phyloP scores from a whole-genome alignment of 2,329 filamentous ascomycete genomes.

The Metarhizium anisopliae region DNA sequence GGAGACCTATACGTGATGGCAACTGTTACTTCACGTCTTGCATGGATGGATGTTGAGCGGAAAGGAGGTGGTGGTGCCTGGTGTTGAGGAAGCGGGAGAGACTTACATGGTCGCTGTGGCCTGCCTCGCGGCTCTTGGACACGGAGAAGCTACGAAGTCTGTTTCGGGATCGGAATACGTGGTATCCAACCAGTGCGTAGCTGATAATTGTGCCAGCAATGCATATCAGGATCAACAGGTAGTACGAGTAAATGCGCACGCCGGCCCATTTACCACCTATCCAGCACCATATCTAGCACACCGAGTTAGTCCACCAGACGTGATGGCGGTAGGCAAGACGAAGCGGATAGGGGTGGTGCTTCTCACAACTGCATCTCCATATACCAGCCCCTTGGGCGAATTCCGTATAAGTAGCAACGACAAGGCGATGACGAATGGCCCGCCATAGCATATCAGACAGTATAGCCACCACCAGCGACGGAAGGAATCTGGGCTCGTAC shows the following conservation, averaged over 20 bases:
- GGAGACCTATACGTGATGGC: too few relatives aligned
- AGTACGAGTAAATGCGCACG: slow-evolving; percentile 52
- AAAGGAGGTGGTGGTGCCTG: background rate
- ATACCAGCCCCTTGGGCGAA: slow-evolving; percentile 30
- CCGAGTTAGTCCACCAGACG: background rate
- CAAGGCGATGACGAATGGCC: slow-evolving; percentile 60
- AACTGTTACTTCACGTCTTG: too few relatives aligned
- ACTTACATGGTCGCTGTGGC: slow-evolving; percentile 24
- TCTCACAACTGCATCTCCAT: slow-evolving; percentile 48
- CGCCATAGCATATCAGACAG: slow-evolving; percentile 59
- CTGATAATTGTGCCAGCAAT: slow-evolving; percentile 45
- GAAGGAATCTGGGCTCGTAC: slow-evolving; percentile 57
- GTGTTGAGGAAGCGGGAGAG: background rate
- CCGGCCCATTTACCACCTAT: slow-evolving; percentile 44
- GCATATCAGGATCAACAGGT: slow-evolving; percentile 53
- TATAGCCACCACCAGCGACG: slow-evolving; percentile 66
- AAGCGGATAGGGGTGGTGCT: background rate
- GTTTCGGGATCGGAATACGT: slow-evolving; percentile 51
- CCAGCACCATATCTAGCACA: slow-evolving; percentile 51
- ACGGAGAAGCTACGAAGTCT: slow-evolving; percentile 42
- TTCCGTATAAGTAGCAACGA: slow-evolving; percentile 50
- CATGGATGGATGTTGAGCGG: too few relatives aligned
- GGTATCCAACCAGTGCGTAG: slow-evolving; percentile 48
- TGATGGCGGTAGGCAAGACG: background rate
- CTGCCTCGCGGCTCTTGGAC: slow-evolving; percentile 20